Conservation (phyloP, 164 flowering plant species). For the Nelumbo lutea region DNA sequence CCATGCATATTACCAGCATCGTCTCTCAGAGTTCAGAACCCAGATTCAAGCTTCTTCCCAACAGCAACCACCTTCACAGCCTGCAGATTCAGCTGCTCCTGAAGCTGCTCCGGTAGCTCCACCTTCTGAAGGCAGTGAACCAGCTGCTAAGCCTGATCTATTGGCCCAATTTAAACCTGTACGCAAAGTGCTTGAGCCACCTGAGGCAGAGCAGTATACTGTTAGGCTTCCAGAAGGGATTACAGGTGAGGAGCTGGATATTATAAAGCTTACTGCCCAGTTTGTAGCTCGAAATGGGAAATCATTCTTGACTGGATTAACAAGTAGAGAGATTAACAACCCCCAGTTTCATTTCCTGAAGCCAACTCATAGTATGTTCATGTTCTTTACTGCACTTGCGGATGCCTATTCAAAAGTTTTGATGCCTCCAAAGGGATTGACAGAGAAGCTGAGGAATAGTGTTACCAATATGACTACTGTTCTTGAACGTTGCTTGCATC, state of each 20-base stretch:
- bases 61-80: slow-evolving; percentile 30
- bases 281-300: slow-evolving; percentile 98
- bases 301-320: slow-evolving; percentile 79
- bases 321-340: slow-evolving; percentile 82
- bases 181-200: slow-evolving; percentile 78
- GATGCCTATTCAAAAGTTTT: slow-evolving; percentile 93
- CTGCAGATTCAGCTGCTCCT: slow-evolving; percentile 34
- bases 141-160: slow-evolving; percentile 46
- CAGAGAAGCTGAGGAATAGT: slow-evolving; percentile 73
- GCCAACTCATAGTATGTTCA: slow-evolving; percentile 98
- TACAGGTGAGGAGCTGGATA: slow-evolving; percentile 93
- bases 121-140: slow-evolving; percentile 27
- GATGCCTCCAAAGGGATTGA: slow-evolving; percentile 90
- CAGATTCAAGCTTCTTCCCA: slow-evolving; percentile 49
- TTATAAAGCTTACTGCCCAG: slow-evolving; percentile 94
- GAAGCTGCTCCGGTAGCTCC: slow-evolving; percentile 29
- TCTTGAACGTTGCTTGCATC: slow-evolving; percentile 83
- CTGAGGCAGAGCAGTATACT: slow-evolving; percentile 91
- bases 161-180: slow-evolving; percentile 62
- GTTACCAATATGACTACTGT: slow-evolving; percentile 80
- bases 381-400: slow-evolving; percentile 85
- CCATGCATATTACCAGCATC: slow-evolving; percentile 92
- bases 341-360: slow-evolving; percentile 92
- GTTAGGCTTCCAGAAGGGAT: slow-evolving; percentile 97
- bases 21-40: slow-evolving; percentile 69